Base-by-base conservation (phyloP, 768 basidiomycete species). In the Pulveroboletus sp. region DNA sequence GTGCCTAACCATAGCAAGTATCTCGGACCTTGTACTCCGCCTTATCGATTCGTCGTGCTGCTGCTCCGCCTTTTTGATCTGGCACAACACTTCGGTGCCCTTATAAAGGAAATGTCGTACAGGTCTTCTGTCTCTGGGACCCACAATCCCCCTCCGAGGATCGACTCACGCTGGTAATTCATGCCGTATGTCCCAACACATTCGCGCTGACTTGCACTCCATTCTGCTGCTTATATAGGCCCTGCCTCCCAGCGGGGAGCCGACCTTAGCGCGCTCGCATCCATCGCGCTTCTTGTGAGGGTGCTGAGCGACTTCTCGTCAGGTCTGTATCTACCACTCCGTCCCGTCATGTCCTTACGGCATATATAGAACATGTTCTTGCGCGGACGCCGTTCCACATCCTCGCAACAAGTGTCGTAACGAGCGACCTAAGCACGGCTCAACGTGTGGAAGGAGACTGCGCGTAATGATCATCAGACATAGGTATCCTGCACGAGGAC, bases 251-350 rank as follows among this genome's bases (percentile, higher is more conserved):
- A 71, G 66, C 69, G 66, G 62, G 59, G 64, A 71, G 71, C 72
- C 74, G 70, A 70, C 71, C 73, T 71, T 67, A 71, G 71, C 74
- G 72, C 76, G 71, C 67, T 77, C 75, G 82, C 78, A 67, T 81
- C 78, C 80, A 83, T 84, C 83, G 81, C 82, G 83, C 80, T 84
- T 85, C 75, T 76, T 76, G 73, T 75, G 70, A 71, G 78, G 80
- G 68, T 79, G 80, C 68, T 67, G 71, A 81, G 65, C 68, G 71
- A 71, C 74, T 71, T 85, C 83, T 67, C 69, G 69, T 67, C 65
- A 75, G 81, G 82, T 73, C 61, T 37, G 54, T 59, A 49, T 40
- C 10, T 38, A n/a, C 47, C 40, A 37, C 51, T 24, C n/a, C 6
- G 44, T 51, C 24, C 26, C 15, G n/a, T 43, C 18, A 14, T 41